Percentiles rank a stretch among this genome's conserved stretches.
Evolutionary conservation across 75 land plant genomes (phyloP).

Genomic region (Sequoiadendron giganteum): DNA sequence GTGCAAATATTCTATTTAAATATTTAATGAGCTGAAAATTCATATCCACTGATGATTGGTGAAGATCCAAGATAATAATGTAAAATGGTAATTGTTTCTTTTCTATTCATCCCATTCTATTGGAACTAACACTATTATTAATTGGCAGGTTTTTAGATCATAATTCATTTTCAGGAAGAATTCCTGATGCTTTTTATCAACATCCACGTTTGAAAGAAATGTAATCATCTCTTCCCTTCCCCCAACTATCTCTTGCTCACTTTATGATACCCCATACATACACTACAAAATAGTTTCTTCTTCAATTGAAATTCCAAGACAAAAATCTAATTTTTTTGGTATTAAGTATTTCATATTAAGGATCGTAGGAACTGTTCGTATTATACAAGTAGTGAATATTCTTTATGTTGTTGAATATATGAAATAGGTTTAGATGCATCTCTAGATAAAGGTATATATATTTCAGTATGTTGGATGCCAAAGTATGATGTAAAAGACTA

Average conservation of each 20-base stretch:
- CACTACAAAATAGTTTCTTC: background rate
- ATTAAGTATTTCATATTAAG: background rate
- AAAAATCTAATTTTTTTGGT: background rate
- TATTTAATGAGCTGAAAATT: background rate
- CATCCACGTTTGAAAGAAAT: conserved; percentile 84
- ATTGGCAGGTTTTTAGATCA: conserved; percentile 72
- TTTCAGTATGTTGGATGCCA: background rate
- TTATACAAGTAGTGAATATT: background rate
- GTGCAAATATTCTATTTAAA: background rate
- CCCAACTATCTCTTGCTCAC: background rate
- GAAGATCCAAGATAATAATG: background rate
- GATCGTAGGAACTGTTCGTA: background rate
- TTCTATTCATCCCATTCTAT: background rate
- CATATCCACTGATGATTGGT: background rate
- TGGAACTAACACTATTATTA: background rate
- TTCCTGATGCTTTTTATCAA: conserved; percentile 70
- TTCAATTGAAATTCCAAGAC: background rate
- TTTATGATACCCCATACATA: background rate
- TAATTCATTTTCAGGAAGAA: conserved; percentile 69
- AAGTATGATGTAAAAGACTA: background rate
- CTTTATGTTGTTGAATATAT: background rate
- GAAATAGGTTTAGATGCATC: background rate
- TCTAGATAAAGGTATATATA: background rate
- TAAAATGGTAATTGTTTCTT: background rate
- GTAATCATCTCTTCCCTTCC: conserved; percentile 32